Base-by-base conservation (phyloP, 331 rosid species). In the Pyracantha coccinea region DNA sequence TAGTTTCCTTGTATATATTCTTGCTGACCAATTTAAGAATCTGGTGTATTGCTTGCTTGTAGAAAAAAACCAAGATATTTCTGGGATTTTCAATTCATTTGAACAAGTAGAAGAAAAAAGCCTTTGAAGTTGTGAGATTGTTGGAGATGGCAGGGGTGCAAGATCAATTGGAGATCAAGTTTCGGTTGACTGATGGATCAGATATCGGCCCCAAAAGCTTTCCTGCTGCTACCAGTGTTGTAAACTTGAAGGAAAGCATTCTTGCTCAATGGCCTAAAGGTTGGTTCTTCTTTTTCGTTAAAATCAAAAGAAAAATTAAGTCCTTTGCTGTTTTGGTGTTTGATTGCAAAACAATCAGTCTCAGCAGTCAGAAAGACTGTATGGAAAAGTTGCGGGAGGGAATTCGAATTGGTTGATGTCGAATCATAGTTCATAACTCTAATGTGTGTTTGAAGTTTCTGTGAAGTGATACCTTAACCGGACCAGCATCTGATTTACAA, bases 191-290 rank as follows among this genome's bases (percentile, higher is more conserved):
- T 15, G 98, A 93, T 85, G 97, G 97, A 78, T 86, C 97, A 45
- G 96, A 93, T 93, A 93, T 93, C 75, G 97, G 98, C 73, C 98
- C 98, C 25, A 88, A 73, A 77, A 88, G 89, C 76, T 93, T 88
- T 85, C 92, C 97, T 69, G 85, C 91, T 72, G 97, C 98, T 21
- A 87, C 98, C 62, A 93, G 83, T 84, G 84, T 93, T 75, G 85
- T 88, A 66, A 89, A 85, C 38, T 87, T 93, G 82, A 93, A 93
- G 79, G 96, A 93, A 87, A 88, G 87, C 77, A 81, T 93, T 83
- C 91, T 93, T 83, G 88, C 97, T 29, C 97, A 90, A 75, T 93
- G 98, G 98, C 98, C 98, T 76, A 93, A 90, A 91, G 89, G 98
- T 93, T 66, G 58, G 81, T 74, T 58, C n/a, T 70, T 68, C 45